A percentile compares a stretch with the other conserved stretches of the same genome.
These are phyloP conservation scores for Plasmodium gonderi DNA, from an alignment of 169 alveolate species.

Conservation along the genomic window DNA sequence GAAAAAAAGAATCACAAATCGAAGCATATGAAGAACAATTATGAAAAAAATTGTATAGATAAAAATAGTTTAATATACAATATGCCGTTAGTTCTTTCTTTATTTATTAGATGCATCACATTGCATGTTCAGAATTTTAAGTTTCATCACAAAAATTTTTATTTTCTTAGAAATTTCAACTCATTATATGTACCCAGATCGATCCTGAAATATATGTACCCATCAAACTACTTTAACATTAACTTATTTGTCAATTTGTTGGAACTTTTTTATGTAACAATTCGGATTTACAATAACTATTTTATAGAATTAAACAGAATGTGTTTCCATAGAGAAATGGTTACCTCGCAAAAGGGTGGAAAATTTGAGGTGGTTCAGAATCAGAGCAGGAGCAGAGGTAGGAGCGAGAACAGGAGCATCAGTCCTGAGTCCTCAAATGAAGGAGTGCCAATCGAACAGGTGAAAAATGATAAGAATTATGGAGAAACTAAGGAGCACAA, in stretches of 20 bases:
- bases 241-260: conserved; percentile 27
- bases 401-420: too few relatives aligned
- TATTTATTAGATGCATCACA: conserved; percentile 15
- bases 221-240: conserved; percentile 29
- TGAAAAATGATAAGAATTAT: background rate
- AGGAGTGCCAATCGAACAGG: too few relatives aligned
- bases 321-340: background rate
- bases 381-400: background rate
- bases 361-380: background rate
- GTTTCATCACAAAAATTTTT: conserved; percentile 8
- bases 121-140: conserved; percentile 41
- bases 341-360: background rate
- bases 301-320: background rate
- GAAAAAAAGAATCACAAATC: background rate
- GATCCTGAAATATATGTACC: conserved; percentile 2
- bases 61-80: background rate
- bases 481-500: background rate
- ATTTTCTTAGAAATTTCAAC: conserved; percentile 19
- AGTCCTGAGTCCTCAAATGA: too few relatives aligned
- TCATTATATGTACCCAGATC: conserved; percentile 31
- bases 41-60: background rate
- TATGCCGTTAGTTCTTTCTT: conserved; percentile 41
- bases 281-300: conserved; percentile 38
- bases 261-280: conserved; percentile 38
- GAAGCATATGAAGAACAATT: background rate